phyloP scores from a whole-genome alignment of 2,329 filamentous ascomycete genomes.

The Hawksworthiomyces lignivorus region DNA sequence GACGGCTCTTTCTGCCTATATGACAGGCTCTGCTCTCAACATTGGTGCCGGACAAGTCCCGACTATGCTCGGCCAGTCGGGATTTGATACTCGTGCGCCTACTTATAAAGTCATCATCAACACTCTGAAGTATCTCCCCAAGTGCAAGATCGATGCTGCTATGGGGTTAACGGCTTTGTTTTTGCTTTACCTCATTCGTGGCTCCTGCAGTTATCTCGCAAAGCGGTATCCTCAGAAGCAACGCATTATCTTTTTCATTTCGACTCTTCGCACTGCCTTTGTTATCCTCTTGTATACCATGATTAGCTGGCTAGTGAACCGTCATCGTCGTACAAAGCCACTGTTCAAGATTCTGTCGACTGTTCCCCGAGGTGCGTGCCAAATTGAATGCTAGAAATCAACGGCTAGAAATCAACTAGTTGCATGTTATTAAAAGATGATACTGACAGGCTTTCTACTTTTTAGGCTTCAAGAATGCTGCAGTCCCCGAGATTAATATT shows the following conservation, averaged over 20 bases:
- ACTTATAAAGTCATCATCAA: conserved; percentile 82
- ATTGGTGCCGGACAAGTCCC: conserved; percentile 82
- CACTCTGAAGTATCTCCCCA: conserved; percentile 62
- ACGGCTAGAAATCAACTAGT: too few species aligned
- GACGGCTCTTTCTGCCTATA: conserved; percentile 85
- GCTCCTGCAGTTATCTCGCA: conserved; percentile 54
- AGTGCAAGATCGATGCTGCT: conserved; percentile 68
- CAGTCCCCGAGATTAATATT: conserved; percentile 59
- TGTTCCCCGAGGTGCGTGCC: conserved; percentile 62
- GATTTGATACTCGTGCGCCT: conserved; percentile 54
- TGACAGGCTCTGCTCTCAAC: conserved; percentile 90
- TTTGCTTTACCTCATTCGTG: conserved; percentile 70
- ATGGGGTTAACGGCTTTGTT: conserved; percentile 78
- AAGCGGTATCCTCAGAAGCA: conserved; percentile 61
- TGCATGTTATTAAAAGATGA: too few species aligned
- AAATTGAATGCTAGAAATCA: too few species aligned
- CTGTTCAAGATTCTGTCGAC: conserved; percentile 65
- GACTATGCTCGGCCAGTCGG: conserved; percentile 68
- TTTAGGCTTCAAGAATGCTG: conserved; percentile 74
- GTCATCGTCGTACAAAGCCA: conserved; percentile 52
- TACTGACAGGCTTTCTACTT: not conserved
- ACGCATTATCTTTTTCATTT: conserved; percentile 82
- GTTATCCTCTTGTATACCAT: conserved; percentile 88
- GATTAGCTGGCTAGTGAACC: conserved; percentile 80
- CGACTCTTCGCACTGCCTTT: conserved; percentile 82